These are phyloP conservation scores for Cystobasidium ongulense DNA, from an alignment of 768 basidiomycete genomes.

Conservation along the genomic window DNA sequence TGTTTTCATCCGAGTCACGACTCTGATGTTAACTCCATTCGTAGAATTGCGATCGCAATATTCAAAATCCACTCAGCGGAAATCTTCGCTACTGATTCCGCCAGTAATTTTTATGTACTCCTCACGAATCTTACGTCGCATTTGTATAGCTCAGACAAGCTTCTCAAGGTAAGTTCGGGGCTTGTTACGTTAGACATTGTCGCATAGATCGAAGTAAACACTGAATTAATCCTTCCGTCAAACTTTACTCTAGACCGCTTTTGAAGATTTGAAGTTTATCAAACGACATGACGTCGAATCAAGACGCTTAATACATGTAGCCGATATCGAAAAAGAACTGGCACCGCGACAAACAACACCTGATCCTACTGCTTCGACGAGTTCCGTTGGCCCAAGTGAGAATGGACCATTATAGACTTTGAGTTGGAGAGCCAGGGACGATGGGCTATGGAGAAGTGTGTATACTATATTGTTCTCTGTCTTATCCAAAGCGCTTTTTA, in stretches of 20 bases:
- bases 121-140: constrained; percentile 81
- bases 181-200: background rate
- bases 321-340: constrained; percentile 12
- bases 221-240: background rate
- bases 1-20: background rate
- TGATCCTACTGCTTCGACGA: background rate
- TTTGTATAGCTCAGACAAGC: constrained; percentile 85
- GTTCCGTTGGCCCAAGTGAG: background rate
- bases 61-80: constrained; percentile 75
- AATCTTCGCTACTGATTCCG: constrained; percentile 70
- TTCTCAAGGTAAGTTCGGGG: constrained; percentile 62
- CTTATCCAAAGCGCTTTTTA: no score
- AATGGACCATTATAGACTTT: background rate
- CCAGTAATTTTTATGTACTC: constrained; percentile 79
- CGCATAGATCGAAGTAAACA: background rate
- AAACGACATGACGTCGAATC: constrained; percentile 29
- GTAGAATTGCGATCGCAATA: constrained; percentile 75
- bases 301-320: constrained; percentile 16
- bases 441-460: no score
- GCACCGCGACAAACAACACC: background rate
- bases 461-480: no score
- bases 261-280: constrained; percentile 24
- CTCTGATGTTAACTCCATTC: constrained; percentile 29
- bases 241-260: constrained; percentile 10
- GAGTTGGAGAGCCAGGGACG: background rate